Percentiles rank a stretch among this genome's conserved stretches.
These are phyloP conservation scores for Xylariaceae sp. DNA, from an alignment of 2,329 filamentous ascomycete species.

Conservation along the genomic window DNA sequence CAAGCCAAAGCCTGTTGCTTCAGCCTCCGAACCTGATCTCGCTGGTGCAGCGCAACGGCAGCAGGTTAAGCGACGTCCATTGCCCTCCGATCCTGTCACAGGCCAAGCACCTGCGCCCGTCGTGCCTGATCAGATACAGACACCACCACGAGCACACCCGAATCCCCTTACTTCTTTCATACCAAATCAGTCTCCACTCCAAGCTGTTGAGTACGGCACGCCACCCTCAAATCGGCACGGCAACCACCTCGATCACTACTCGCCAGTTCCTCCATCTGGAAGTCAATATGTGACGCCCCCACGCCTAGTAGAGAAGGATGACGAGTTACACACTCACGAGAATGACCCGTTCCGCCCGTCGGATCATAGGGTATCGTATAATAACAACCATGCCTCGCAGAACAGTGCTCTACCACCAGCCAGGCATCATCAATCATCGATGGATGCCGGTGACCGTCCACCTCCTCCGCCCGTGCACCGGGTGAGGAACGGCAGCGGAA, in stretches of 20 bases:
- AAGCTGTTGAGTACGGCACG: conserved; percentile 47
- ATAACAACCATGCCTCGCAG: conserved; percentile 14
- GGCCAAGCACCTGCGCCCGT: conserved; percentile 41
- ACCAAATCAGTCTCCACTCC: conserved; percentile 50
- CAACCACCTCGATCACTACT: conserved; percentile 34
- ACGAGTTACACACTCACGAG: conserved; percentile 23
- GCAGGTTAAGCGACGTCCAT: conserved; percentile 74
- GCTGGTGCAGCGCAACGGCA: conserved; percentile 35
- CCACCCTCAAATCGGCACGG: conserved; percentile 30
- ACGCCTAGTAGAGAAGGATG: conserved; percentile 18
- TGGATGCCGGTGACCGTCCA: conserved; percentile 41
- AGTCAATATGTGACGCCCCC: conserved; percentile 30
- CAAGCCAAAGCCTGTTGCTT: conserved; percentile 43
- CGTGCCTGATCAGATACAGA: conserved; percentile 39
- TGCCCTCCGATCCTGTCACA: conserved; percentile 73
- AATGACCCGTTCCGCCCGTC: conserved; percentile 27
- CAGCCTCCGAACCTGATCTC: conserved; percentile 30
- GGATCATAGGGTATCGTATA: conserved; percentile 17
- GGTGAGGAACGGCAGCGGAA: conserved; percentile 40
- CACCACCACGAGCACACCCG: conserved; percentile 43
- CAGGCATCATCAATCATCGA: conserved; percentile 27
- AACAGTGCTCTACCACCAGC: conserved; percentile 15
- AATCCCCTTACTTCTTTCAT: conserved; percentile 37
- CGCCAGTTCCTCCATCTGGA: conserved; percentile 23
- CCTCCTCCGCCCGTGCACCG: conserved; percentile 55